These are phyloP conservation scores for Hordeum pubiflorum DNA, from an alignment of 202 grass and related monocot genomes.

Conservation along the genomic window DNA sequence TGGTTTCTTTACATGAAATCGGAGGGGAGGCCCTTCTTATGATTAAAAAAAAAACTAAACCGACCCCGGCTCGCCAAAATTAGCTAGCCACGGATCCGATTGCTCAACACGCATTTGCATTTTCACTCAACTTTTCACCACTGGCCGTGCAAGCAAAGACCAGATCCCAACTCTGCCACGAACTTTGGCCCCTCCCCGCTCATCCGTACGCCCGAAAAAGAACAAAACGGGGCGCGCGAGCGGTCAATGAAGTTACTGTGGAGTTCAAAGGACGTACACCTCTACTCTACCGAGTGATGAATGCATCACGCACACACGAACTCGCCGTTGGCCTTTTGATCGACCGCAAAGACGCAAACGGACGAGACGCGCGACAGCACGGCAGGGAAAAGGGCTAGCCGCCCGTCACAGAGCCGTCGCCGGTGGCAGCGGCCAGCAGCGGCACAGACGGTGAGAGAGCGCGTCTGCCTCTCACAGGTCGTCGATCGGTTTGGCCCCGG, in stretches of 20 bases:
- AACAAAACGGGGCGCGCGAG: not conserved
- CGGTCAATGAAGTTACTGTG: not conserved
- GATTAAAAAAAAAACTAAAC: too few relatives aligned
- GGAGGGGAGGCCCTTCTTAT: too few relatives aligned
- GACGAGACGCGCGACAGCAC: slow-evolving; percentile 8
- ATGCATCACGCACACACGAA: not conserved
- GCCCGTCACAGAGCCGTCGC: not conserved
- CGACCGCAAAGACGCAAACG: not conserved
- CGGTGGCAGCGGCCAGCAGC: not conserved
- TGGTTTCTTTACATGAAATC: too few relatives aligned
- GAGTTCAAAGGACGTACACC: not conserved
- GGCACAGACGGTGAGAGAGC: not conserved
- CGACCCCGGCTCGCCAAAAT: too few relatives aligned
- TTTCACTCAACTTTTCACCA: not conserved
- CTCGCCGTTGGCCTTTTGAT: not conserved
- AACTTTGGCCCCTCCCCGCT: not conserved
- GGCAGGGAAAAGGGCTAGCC: slow-evolving; percentile 20
- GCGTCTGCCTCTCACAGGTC: not conserved
- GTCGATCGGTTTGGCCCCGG: not conserved
- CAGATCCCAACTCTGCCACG: not conserved
- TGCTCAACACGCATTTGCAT: too few relatives aligned
- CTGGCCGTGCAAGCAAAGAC: not conserved
- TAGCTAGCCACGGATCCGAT: too few relatives aligned
- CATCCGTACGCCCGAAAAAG: not conserved
- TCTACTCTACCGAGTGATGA: not conserved